A percentile compares a stretch with the other conserved stretches of the same genome.
phyloP scores from a whole-genome alignment of 1,139 yeast species.

The Debaryomyces psychrophilus region DNA sequence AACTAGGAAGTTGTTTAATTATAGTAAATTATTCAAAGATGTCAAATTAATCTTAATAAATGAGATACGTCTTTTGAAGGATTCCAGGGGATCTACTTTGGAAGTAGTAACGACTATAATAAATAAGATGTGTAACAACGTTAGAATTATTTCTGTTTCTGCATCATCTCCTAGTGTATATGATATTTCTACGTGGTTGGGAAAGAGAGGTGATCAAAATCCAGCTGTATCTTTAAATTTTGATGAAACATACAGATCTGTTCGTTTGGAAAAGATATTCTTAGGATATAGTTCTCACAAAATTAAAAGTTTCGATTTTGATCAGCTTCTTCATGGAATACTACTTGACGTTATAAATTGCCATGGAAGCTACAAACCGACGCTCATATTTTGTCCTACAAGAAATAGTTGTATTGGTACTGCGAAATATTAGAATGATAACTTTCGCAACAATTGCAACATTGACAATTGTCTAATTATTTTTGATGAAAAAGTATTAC shows the following conservation, averaged over 20 bases:
- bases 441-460: neutral
- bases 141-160: conserved; percentile 55
- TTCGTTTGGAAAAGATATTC: conserved; percentile 42
- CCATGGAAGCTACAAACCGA: conserved; percentile 45
- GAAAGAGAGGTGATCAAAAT: conserved; percentile 17
- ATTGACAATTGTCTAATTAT: neutral
- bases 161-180: conserved; percentile 57
- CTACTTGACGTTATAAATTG: conserved; percentile 36
- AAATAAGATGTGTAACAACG: conserved; percentile 38
- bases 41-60: conserved; percentile 49
- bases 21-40: conserved; percentile 37
- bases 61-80: conserved; percentile 54
- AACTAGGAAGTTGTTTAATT: conserved; percentile 53
- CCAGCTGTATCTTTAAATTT: conserved; percentile 39
- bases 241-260: conserved; percentile 53
- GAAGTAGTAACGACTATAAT: conserved; percentile 58
- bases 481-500: neutral
- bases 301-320: conserved; percentile 49
- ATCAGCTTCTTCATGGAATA: conserved; percentile 41
- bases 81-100: conserved; percentile 52
- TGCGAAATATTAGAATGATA: conserved; percentile 39
- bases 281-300: conserved; percentile 40
- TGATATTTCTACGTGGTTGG: conserved; percentile 53
- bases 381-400: conserved; percentile 56
- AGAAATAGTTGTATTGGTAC: conserved; percentile 50